Conservation (phyloP, 192 early-diverging fungal genomes). For the Entomortierella beljakovae region DNA sequence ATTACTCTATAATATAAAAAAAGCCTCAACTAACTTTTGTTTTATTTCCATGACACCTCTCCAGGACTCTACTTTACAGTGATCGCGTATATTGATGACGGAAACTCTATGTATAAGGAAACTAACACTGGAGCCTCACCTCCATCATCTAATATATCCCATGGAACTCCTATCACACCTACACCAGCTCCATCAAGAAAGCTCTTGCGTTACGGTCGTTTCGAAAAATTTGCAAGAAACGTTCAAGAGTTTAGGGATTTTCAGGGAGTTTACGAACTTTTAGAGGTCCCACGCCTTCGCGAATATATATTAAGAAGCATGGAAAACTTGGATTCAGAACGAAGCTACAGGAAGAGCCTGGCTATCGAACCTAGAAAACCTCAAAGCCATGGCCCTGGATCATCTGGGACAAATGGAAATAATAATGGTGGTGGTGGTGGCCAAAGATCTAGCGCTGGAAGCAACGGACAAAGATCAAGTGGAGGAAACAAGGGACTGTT, state of each 20-base stretch:
- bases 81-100: slow-evolving; percentile 47
- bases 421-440: background rate
- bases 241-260: slow-evolving; percentile 46
- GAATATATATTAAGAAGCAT: slow-evolving; percentile 47
- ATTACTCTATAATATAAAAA: too few species aligned
- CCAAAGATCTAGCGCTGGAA: slow-evolving; percentile 15
- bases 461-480: background rate
- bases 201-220: slow-evolving; percentile 41
- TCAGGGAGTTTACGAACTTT: slow-evolving; percentile 45
- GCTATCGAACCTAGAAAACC: slow-evolving; percentile 51
- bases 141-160: background rate
- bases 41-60: background rate
- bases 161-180: slow-evolving; percentile 14
- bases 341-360: slow-evolving; percentile 39
- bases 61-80: slow-evolving; percentile 33
- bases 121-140: background rate
- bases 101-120: slow-evolving; percentile 49
- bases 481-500: slow-evolving; percentile 24
- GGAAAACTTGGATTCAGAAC: slow-evolving; percentile 40
- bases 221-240: slow-evolving; percentile 23
- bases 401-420: background rate
- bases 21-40: background rate
- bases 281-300: slow-evolving; percentile 51
- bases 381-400: background rate
- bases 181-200: slow-evolving; percentile 13